Percentiles rank a stretch among this genome's conserved stretches.
phyloP scores from a whole-genome alignment of 768 basidiomycete genomes.

The Pleurotus djamor region DNA sequence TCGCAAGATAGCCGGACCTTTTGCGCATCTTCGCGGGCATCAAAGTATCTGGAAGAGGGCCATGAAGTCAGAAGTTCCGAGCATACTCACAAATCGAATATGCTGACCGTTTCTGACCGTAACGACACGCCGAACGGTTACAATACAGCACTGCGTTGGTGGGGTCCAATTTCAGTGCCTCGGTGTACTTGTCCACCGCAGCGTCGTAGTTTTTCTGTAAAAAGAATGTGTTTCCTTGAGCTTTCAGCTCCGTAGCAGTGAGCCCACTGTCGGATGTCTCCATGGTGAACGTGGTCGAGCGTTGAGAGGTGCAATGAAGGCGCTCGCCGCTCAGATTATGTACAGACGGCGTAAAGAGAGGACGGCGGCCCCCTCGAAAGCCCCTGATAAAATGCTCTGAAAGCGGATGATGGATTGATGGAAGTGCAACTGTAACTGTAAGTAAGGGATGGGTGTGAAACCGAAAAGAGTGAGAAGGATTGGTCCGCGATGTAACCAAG shows the following conservation, averaged over 20 bases:
- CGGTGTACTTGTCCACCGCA: conserved; percentile 10
- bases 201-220: conserved; percentile 10
- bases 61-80: background rate
- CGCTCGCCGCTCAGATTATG: too few relatives aligned
- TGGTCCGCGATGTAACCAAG: too few relatives aligned
- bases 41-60: conserved; percentile 22
- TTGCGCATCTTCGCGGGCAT: conserved; percentile 26
- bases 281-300: background rate
- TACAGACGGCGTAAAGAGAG: too few relatives aligned
- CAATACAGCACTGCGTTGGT: conserved; percentile 15
- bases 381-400: too few relatives aligned
- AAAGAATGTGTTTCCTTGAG: conserved; percentile 17
- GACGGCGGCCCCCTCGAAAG: too few relatives aligned
- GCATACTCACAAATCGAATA: background rate
- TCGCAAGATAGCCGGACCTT: conserved; percentile 16
- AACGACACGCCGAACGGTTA: conserved; percentile 17
- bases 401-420: too few relatives aligned
- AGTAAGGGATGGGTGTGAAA: too few relatives aligned
- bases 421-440: too few relatives aligned
- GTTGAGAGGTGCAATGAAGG: background rate
- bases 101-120: conserved; percentile 10
- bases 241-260: conserved; percentile 11
- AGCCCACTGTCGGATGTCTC: background rate
- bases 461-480: too few relatives aligned
- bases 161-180: conserved; percentile 12